A percentile compares a stretch with the other conserved stretches of the same genome.
phyloP scores from a whole-genome alignment of 306 rosid genomes.

The Urtica urens region DNA sequence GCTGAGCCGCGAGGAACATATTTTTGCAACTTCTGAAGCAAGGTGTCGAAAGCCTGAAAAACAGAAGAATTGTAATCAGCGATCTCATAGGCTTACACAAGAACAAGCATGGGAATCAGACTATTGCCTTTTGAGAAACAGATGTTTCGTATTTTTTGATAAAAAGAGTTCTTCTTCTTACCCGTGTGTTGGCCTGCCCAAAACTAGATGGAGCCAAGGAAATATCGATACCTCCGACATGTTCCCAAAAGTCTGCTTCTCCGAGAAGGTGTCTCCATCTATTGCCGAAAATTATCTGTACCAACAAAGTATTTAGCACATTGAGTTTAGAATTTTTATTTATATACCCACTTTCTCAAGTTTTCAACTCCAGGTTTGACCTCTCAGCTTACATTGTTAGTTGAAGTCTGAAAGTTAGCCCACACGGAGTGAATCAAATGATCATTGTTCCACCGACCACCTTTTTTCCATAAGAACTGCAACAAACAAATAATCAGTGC shows the following conservation, averaged over 20 bases:
- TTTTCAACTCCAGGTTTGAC: neutral
- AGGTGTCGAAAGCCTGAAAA: slow-evolving; percentile 68
- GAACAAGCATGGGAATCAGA: slow-evolving; percentile 1
- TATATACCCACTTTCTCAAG: too few relatives aligned
- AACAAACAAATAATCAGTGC: neutral
- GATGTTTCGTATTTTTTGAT: neutral
- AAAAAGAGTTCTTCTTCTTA: slow-evolving; percentile 12
- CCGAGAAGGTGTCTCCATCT: slow-evolving; percentile 94
- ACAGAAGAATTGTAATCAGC: slow-evolving; percentile 1
- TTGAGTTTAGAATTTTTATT: neutral
- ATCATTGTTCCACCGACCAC: slow-evolving; percentile 53
- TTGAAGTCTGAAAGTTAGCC: slow-evolving; percentile 94
- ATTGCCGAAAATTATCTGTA: slow-evolving; percentile 91
- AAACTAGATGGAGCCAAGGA: slow-evolving; percentile 90
- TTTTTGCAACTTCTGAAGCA: slow-evolving; percentile 77
- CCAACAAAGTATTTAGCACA: slow-evolving; percentile 21
- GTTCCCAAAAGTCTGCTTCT: slow-evolving; percentile 90
- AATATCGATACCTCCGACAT: slow-evolving; percentile 83
- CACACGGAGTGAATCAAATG: slow-evolving; percentile 90
- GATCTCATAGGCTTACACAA: neutral
- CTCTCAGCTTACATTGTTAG: slow-evolving; percentile 63
- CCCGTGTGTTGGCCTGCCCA: slow-evolving; percentile 97
- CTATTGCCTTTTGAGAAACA: neutral
- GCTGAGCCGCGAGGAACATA: slow-evolving; percentile 81
- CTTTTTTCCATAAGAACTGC: slow-evolving; percentile 84